Evolutionary conservation across 2,329 filamentous ascomycete species (phyloP), one percentile per base, ranked within the genome.

Genomic region (Talaromyces islandicus): DNA sequence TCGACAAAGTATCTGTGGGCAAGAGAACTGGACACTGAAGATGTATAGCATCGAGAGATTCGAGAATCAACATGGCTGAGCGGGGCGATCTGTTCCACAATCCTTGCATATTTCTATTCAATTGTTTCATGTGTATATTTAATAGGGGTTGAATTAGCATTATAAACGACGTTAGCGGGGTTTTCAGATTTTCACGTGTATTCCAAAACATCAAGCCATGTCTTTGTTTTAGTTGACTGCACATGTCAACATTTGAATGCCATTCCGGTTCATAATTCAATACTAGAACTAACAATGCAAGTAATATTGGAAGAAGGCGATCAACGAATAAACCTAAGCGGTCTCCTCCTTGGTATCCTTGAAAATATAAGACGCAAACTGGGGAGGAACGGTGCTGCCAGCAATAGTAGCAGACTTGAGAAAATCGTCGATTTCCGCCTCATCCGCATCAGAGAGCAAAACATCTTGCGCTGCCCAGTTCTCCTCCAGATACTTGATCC

Each of bases 81-180:
- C 6, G 35, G 32, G 32, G 4, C n/a, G 35, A 7, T 38, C 14
- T 38, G 17, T 38, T 38, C 35, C 35, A 38, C 35, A 38, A 19
- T 50, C 27, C 11, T 53, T 58, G n/a, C 66, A 65, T 35, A 72
- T 66, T 57, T 32, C 21, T 19, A 46, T 46, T 24, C 11, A 38
- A 48, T 46, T 46, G n/a, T 46, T 46, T 24, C 43, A 46, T 24
- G 43, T 46, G 21, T 46, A 46, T 24, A 46, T 19, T 24, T 46
- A 46, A 19, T 46, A 46, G 43, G 24, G 43, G 10, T 46, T 46
- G 19, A 21, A 11, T 46, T 46, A 46, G 43, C 43, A 46, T 24
- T 12, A 46, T 46, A 46, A 46, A 21, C 19, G 11, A 24, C n/a
- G 19, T 21, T 17, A 24, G 43, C 43, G 43, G 19, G 14, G 43